These are phyloP conservation scores for Pichiaceae sp. DNA, from an alignment of 1,139 yeast species.

Conservation along the genomic window DNA sequence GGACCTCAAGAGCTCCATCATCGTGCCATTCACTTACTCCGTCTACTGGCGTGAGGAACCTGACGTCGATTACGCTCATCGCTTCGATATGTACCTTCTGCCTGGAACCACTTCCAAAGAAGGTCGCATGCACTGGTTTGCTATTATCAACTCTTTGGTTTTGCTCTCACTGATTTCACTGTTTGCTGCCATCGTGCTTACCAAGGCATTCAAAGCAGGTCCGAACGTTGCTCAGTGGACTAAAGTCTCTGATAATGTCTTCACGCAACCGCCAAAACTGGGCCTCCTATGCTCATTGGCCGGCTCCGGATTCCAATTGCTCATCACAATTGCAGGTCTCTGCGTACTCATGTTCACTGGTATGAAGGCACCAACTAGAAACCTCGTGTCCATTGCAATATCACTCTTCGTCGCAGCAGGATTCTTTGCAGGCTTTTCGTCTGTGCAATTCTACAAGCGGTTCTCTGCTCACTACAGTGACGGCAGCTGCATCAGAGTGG, in stretches of 20 bases:
- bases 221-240: slow-evolving; percentile 39
- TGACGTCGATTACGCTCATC: slow-evolving; percentile 53
- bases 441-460: slow-evolving; percentile 51
- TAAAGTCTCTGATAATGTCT: slow-evolving; percentile 44
- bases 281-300: slow-evolving; percentile 46
- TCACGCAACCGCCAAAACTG: slow-evolving; percentile 40
- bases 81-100: slow-evolving; percentile 61
- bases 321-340: slow-evolving; percentile 57
- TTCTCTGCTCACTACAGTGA: slow-evolving; percentile 31
- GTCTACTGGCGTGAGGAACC: slow-evolving; percentile 86
- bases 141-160: slow-evolving; percentile 58
- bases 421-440: slow-evolving; percentile 62
- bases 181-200: slow-evolving; percentile 54
- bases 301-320: slow-evolving; percentile 67
- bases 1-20: slow-evolving; percentile 25
- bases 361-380: slow-evolving; percentile 44
- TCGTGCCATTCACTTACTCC: slow-evolving; percentile 74
- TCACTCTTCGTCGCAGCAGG: slow-evolving; percentile 63
- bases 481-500: slow-evolving; percentile 20
- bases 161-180: slow-evolving; percentile 50
- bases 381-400: slow-evolving; percentile 57
- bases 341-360: slow-evolving; percentile 50
- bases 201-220: slow-evolving; percentile 39
- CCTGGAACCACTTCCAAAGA: slow-evolving; percentile 39
- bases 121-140: slow-evolving; percentile 60